A percentile compares a stretch with the other conserved stretches of the same genome.
These are phyloP conservation scores for Cercospora sp. DNA, from an alignment of 2,329 filamentous ascomycete species.

Conservation along the genomic window DNA sequence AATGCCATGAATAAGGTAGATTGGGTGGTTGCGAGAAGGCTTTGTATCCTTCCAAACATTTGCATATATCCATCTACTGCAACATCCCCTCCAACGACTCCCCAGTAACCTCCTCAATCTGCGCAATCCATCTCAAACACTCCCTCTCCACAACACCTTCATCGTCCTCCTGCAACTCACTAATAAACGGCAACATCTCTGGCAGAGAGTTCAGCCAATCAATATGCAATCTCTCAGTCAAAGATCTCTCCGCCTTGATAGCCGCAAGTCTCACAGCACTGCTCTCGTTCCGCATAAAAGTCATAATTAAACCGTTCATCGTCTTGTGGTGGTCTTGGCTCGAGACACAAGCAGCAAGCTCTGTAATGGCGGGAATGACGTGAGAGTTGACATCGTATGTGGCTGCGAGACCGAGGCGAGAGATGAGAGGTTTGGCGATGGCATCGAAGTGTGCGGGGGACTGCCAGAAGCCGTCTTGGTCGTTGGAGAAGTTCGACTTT, in stretches of 20 bases:
- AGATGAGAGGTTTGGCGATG: constrained; percentile 68
- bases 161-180: constrained; percentile 93
- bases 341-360: constrained; percentile 76
- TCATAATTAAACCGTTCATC: constrained; percentile 75
- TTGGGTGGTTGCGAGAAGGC: too few species aligned
- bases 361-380: constrained; percentile 73
- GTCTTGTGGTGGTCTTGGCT: constrained; percentile 89
- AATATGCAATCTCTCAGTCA: constrained; percentile 76
- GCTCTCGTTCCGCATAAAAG: constrained; percentile 72
- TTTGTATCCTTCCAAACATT: too few species aligned
- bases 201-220: constrained; percentile 90
- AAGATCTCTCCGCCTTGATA: constrained; percentile 71
- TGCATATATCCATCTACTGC: constrained; percentile 26
- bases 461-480: constrained; percentile 96
- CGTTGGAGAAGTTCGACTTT: constrained; percentile 75
- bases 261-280: constrained; percentile 74
- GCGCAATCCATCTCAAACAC: constrained; percentile 83
- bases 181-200: constrained; percentile 96
- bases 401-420: constrained; percentile 53
- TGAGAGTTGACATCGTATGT: constrained; percentile 49
- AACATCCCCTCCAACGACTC: constrained; percentile 92
- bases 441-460: constrained; percentile 79
- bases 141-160: constrained; percentile 90
- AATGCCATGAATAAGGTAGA: too few species aligned
- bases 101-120: constrained; percentile 84